Evolutionary conservation across 805 yeast species (phyloP), one percentile per base, ranked within the genome.

Genomic region (Candida andamanensis): DNA sequence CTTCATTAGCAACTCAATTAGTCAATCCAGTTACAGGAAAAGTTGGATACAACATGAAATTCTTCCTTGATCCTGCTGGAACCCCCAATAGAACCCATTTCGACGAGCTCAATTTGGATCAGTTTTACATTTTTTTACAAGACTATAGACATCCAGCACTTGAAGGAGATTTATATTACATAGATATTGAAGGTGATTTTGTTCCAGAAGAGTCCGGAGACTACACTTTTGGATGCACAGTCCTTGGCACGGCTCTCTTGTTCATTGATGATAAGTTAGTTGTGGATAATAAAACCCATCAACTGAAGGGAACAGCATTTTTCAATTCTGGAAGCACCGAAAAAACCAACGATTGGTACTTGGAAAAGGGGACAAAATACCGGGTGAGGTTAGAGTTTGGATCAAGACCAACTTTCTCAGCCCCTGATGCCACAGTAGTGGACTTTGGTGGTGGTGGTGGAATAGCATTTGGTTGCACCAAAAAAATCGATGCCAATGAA

Each of bases 201-300:
- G 50, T 42, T 6, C 72, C 80, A 2, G 74, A 69, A 17, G 65
- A 58, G 27, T 41, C 67, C 22, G 78, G 69, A 4, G 61, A 50
- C 8, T 77, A 69, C 44, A 68, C 64, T 35, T 67, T 78, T 43
- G 80, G 81, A 15, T 47, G 69, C 31, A 50, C 70, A 12, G 71
- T 67, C 14, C 45, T 58, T 33, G 84, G 84, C 14, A 73, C 80
- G 19, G 80, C 76, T 17, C 65, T 66, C 43, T 41, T 78, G 23
- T 78, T 58, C 41, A 50, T 77, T 28, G 67, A 78, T 44, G 79
- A 55, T 35, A 42, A 69, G 45, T 53, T 74, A 36, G 57, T 78
- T 24, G 69, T 75, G 23, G 81, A 78, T 49, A 76, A 77, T 54
- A 67, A 63, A 42, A 69, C 74, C 21, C 47, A 62, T 17, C 83